Conservation (phyloP, 768 basidiomycete genomes). For the Termitomyces sp. region DNA sequence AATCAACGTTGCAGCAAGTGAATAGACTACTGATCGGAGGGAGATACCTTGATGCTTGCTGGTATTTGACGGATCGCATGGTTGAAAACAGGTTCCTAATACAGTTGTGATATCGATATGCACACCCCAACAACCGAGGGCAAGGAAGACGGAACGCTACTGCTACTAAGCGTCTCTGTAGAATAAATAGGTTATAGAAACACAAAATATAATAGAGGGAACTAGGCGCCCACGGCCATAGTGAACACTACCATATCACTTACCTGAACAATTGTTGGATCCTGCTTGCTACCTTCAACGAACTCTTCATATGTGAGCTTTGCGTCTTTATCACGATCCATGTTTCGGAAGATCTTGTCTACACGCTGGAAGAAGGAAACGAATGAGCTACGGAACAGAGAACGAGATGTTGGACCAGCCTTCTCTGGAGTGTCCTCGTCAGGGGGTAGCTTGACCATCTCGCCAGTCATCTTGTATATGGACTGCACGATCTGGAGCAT, state of each 20-base stretch:
- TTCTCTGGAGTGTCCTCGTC: conserved; percentile 99
- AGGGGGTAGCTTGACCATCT: conserved; percentile 97
- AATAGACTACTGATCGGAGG: background rate
- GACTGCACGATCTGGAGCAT: conserved; percentile 98
- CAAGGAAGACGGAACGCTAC: background rate
- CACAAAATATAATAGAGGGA: background rate
- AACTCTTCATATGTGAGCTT: conserved; percentile 95
- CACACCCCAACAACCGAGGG: background rate
- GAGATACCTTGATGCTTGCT: too few relatives aligned
- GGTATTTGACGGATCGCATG: background rate
- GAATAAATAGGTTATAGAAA: background rate
- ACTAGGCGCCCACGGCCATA: background rate
- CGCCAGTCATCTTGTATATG: conserved; percentile 99
- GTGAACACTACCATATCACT: background rate
- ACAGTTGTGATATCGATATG: too few relatives aligned
- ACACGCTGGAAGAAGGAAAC: conserved; percentile 65
- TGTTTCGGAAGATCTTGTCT: conserved; percentile 96
- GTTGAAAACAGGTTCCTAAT: background rate
- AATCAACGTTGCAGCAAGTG: conserved; percentile 21
- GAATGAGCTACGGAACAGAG: conserved; percentile 3
- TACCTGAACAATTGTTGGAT: conserved; percentile 98
- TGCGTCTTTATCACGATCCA: conserved; percentile 96
- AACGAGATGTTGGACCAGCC: conserved; percentile 37
- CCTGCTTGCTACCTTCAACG: conserved; percentile 97
- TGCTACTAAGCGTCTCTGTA: background rate